A percentile compares a stretch with the other conserved stretches of the same genome.
Evolutionary conservation across 129 eudicot genomes (phyloP).

Genomic region (Artemisia argyi): DNA sequence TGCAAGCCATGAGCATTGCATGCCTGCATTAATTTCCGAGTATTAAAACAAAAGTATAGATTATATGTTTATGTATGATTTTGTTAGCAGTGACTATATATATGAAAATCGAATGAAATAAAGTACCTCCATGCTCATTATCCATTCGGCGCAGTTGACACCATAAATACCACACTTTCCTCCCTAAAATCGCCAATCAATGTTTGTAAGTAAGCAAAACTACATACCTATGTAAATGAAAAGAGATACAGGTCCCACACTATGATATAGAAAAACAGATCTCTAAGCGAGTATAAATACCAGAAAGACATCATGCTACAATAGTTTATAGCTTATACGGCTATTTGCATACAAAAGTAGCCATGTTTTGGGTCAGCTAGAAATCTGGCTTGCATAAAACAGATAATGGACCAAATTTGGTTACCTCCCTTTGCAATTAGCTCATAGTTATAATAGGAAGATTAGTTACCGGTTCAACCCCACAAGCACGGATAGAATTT

Average conservation of each 20-base stretch:
- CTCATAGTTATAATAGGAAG: neutral
- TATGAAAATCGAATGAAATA: neutral
- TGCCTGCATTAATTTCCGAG: conserved; percentile 59
- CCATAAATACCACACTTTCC: conserved; percentile 91
- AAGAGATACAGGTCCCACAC: conserved; percentile 2
- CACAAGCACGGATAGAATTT: conserved; percentile 78
- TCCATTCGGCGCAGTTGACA: conserved; percentile 83
- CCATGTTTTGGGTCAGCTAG: neutral
- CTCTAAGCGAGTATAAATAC: neutral
- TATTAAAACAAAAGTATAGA: conserved; percentile 26
- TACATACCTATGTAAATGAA: conserved; percentile 12
- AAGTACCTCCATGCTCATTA: conserved; percentile 93
- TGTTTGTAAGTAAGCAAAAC: conserved; percentile 8
- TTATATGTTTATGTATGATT: conserved; percentile 1
- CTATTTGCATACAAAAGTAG: neutral
- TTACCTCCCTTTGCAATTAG: neutral
- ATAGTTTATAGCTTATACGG: neutral
- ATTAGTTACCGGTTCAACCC: conserved; percentile 62
- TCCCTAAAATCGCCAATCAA: conserved; percentile 53
- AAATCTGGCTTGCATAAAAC: neutral
- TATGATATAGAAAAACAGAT: conserved; percentile 1
- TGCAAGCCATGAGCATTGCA: conserved; percentile 94
- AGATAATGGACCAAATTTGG: neutral
- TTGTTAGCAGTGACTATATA: neutral
- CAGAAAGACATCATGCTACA: neutral